Base-by-base conservation (phyloP, 2,329 filamentous ascomycete species). In the Aureobasidium musti region DNA sequence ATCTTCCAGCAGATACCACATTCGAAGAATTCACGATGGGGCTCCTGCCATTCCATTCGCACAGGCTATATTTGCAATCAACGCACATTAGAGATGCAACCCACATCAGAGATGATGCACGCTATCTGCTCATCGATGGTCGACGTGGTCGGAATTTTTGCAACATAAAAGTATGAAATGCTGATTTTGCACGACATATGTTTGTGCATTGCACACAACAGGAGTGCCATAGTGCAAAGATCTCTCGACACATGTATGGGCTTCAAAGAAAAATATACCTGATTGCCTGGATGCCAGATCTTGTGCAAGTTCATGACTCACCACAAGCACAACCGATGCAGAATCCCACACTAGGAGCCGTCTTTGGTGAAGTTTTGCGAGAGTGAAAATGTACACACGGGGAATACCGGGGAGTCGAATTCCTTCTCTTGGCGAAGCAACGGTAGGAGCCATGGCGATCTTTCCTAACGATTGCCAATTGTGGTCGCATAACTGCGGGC, bases 381-480 rank as follows among this genome's bases (percentile, higher is more conserved):
- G 13, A 13, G 17, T 23, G 19, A 21, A 2, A 17, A 19, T 37
- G 14, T 17, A 59, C 26, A 28, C 28, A 19, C 57, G 57, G 57
- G 41, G 30, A 47, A 61, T 47, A 61, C 57, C 57, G 57, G 56
- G 28, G 56, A 30, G 39, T 60, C 41, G 41, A 23, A 17, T 2
- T 5, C 8, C 19, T 35, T 11, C 4, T 14, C 43, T 47, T 61
- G 57, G 57, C 57, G 43, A 21, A 10, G 17, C 13, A 21, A 47
- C 57, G 57, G 41, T 14, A 23, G 10, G 13, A 35, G 13, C 2
- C 17, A 47, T 13, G 43, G 7, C 26, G 57, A 61, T 60, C 41
- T 47, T 11, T 6, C 5, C 28, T 60, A 8, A 45, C 37, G 10
- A 39, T 43, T 59, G 33, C 37, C 23, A n/a, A 11, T 47, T 23